Percentiles rank a stretch among this genome's conserved stretches.
Evolutionary conservation across 805 yeast species (phyloP).

Genomic region (Groenewaldozyma tartarivorans): DNA sequence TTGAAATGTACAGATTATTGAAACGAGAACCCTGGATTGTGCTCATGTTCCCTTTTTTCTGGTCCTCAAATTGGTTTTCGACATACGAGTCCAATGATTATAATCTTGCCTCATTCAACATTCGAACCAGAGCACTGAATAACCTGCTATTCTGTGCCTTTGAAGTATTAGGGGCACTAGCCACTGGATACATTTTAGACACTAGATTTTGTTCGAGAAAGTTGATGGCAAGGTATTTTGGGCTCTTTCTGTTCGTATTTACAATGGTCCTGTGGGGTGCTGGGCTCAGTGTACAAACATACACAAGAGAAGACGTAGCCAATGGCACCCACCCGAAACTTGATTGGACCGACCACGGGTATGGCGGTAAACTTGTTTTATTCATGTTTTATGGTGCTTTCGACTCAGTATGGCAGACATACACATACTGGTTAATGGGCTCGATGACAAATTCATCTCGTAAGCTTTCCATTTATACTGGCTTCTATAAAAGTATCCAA

Average conservation of each 20-base stretch:
- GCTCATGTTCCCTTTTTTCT: constrained; percentile 50
- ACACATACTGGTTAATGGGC: constrained; percentile 50
- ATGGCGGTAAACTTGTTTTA: constrained; percentile 52
- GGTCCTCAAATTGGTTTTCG: constrained; percentile 58
- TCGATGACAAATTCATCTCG: constrained; percentile 48
- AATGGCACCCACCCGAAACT: constrained; percentile 20
- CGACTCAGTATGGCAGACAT: constrained; percentile 55
- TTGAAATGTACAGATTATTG: constrained; percentile 32
- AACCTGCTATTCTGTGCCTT: constrained; percentile 51
- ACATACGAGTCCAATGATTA: constrained; percentile 54
- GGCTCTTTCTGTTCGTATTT: constrained; percentile 28
- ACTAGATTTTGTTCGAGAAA: constrained; percentile 32
- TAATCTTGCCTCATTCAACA: constrained; percentile 45
- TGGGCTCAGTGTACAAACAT: constrained; percentile 41
- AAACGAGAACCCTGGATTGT: constrained; percentile 36
- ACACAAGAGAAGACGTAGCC: constrained; percentile 31
- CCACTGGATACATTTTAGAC: constrained; percentile 43
- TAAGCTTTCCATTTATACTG: constrained; percentile 47
- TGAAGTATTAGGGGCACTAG: constrained; percentile 48
- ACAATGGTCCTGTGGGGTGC: constrained; percentile 52
- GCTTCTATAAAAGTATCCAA: constrained; percentile 55
- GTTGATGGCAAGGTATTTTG: constrained; percentile 38
- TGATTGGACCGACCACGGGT: constrained; percentile 39
- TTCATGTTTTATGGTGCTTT: constrained; percentile 53
- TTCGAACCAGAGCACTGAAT: constrained; percentile 54